A percentile compares a stretch with the other conserved stretches of the same genome.
Conservation (phyloP, 139 green algal species). For the Monoraphidium neglectum region DNA sequence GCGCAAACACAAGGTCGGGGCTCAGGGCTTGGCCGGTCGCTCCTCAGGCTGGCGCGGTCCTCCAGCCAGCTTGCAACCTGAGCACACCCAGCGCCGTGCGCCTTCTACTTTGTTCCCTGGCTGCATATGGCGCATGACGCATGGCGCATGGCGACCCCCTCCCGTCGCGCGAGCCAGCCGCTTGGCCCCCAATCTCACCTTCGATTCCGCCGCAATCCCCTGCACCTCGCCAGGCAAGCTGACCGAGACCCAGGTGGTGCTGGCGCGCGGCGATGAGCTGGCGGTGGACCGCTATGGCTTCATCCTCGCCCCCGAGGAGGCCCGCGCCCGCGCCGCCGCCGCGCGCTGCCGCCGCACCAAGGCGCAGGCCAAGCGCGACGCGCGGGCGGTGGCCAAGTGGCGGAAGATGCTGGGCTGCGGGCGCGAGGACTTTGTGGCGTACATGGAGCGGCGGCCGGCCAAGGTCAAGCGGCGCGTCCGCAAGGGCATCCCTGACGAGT, state of each 20-base stretch:
- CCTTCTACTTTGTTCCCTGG: too few relatives aligned
- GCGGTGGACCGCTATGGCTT: constrained; percentile 40
- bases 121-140: too few relatives aligned
- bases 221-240: too few relatives aligned
- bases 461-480: constrained; percentile 64
- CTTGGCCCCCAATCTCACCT: too few relatives aligned
- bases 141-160: too few relatives aligned
- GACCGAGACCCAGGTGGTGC: constrained; percentile 42
- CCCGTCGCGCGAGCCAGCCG: too few relatives aligned
- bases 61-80: too few relatives aligned
- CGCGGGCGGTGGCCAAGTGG: constrained; percentile 52
- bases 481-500: constrained; percentile 69
- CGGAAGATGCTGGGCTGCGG: constrained; percentile 51
- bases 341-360: background rate
- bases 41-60: too few relatives aligned
- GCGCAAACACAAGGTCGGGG: too few relatives aligned
- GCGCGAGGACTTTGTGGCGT: constrained; percentile 38
- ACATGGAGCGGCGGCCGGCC: constrained; percentile 29
- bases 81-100: too few relatives aligned
- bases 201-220: too few relatives aligned
- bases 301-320: constrained; percentile 4
- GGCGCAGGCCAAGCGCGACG: constrained; percentile 19
- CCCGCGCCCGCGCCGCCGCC: background rate
- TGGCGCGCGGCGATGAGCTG: background rate
- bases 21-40: too few relatives aligned